Base-by-base conservation (phyloP, 2,329 filamentous ascomycete species). In the Parastagonospora avenae region DNA sequence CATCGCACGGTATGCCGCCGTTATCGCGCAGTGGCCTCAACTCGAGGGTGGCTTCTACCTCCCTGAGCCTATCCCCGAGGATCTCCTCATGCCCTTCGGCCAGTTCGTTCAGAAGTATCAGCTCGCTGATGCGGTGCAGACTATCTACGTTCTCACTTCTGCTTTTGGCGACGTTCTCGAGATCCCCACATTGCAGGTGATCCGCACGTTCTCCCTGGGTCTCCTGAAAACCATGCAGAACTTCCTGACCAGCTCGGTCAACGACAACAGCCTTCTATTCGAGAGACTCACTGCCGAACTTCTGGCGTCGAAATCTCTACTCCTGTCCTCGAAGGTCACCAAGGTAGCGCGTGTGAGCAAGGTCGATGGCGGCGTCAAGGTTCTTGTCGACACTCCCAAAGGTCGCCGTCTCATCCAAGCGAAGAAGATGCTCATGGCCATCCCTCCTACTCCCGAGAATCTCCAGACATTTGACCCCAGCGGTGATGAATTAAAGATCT, bases 101-200 rank as follows among this genome's bases (percentile, higher is more conserved):
- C 67, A 80, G 4, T 83, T 82, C 46, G 68, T 79, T 9, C 59
- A 72, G 31, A 82, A 82, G 64, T 77, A 82, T 61, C 64, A 71
- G 12, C 66, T 84, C 4, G 62, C 70, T 6, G 75, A 72, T 37
- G 71, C 77, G 2, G 69, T 80, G 1, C 71, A 68, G n/a, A 66
- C 72, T 7, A 70, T 80, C 12, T 53, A 15, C 4, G 10, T 11
- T 2, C 28, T 46, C 10, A 50, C 40, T 2, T 19, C 44, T 0
- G 59, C 41, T 1, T 14, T 52, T 12, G 57, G 76, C 12, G 75
- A 81, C 52, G 68, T 80, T 32, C 63, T 78, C 4, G 67, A 71
- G 3, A 55, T 71, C 9, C 72, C 76, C n/a, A 77, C 77, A 0
- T 48, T 83, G 6, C 39, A 62, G 14, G n/a, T 30, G 11, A 29